phyloP scores from a whole-genome alignment of 768 basidiomycete species.

The Boletus subparvulus region DNA sequence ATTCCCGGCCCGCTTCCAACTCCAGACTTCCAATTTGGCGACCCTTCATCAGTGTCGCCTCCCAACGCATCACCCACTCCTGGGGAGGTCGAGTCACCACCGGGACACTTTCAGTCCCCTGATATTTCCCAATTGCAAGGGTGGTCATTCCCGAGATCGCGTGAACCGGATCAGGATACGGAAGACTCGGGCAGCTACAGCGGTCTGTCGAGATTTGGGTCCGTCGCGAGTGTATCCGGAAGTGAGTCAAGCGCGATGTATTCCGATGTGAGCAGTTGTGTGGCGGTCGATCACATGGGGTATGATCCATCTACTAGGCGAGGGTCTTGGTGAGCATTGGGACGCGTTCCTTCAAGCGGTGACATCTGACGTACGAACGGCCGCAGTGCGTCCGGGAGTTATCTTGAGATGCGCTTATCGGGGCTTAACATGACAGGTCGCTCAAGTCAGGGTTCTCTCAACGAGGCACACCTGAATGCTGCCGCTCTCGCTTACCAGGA shows the following conservation, averaged over 20 bases:
- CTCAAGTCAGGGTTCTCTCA: conserved; percentile 34
- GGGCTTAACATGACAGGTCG: conserved; percentile 32
- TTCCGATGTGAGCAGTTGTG: conserved; percentile 43
- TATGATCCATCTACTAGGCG: conserved; percentile 36
- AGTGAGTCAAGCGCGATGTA: conserved; percentile 58
- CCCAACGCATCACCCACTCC: conserved; percentile 51
- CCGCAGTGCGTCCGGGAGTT: conserved; percentile 29
- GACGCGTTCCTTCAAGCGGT: conserved; percentile 19
- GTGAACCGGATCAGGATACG: conserved; percentile 46
- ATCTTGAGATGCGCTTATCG: conserved; percentile 32
- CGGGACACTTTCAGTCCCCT: conserved; percentile 39
- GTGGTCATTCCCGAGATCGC: conserved; percentile 44
- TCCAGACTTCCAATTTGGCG: conserved; percentile 64
- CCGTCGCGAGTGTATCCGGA: conserved; percentile 58
- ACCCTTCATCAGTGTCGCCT: conserved; percentile 46
- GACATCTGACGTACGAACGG: conserved; percentile 22
- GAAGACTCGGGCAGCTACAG: conserved; percentile 55
- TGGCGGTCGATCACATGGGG: conserved; percentile 29
- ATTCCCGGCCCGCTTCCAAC: conserved; percentile 57
- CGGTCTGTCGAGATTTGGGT: conserved; percentile 53
- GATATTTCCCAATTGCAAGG: conserved; percentile 38
- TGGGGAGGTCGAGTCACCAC: conserved; percentile 40
- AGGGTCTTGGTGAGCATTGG: conserved; percentile 28
- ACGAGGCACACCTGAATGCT: conserved; percentile 27
- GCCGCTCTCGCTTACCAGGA: conserved; percentile 25